A percentile compares a stretch with the other conserved stretches of the same genome.
Conservation (phyloP, 2,329 filamentous ascomycete genomes). For the Trichoderma koningiopsis region DNA sequence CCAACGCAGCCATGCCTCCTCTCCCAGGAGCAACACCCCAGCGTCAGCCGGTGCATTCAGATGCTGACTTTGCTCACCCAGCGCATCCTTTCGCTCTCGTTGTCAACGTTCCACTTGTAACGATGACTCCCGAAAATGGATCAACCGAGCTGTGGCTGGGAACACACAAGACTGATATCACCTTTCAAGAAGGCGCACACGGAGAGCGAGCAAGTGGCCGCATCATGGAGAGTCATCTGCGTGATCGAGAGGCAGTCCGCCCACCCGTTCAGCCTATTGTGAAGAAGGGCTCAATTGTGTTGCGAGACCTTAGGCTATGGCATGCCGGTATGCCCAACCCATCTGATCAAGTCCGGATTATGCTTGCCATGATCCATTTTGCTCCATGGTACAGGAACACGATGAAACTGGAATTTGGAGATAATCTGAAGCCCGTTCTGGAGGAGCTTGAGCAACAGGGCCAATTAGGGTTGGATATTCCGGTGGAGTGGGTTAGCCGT, state of each 20-base stretch:
- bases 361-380: constrained; percentile 64
- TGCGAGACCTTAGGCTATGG: constrained; percentile 64
- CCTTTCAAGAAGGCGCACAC: constrained; percentile 51
- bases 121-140: constrained; percentile 55
- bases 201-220: constrained; percentile 56
- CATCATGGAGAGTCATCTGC: constrained; percentile 48
- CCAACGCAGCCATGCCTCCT: constrained; percentile 59
- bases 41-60: constrained; percentile 60
- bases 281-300: constrained; percentile 56
- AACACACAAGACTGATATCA: constrained; percentile 47
- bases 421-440: constrained; percentile 51
- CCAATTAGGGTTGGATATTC: constrained; percentile 49
- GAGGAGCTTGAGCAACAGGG: constrained; percentile 45
- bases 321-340: constrained; percentile 65
- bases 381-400: constrained; percentile 59
- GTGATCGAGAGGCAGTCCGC: constrained; percentile 40
- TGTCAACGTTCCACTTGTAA: constrained; percentile 55
- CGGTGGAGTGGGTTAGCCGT: constrained; percentile 50
- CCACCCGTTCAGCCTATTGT: constrained; percentile 54
- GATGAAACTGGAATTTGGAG: constrained; percentile 57
- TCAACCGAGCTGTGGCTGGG: constrained; percentile 63
- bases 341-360: constrained; percentile 53
- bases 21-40: constrained; percentile 43
- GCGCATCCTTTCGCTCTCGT: constrained; percentile 57
- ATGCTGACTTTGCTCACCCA: constrained; percentile 61